Conservation (phyloP, 2,329 filamentous ascomycete species). For the Xylaria sp. region DNA sequence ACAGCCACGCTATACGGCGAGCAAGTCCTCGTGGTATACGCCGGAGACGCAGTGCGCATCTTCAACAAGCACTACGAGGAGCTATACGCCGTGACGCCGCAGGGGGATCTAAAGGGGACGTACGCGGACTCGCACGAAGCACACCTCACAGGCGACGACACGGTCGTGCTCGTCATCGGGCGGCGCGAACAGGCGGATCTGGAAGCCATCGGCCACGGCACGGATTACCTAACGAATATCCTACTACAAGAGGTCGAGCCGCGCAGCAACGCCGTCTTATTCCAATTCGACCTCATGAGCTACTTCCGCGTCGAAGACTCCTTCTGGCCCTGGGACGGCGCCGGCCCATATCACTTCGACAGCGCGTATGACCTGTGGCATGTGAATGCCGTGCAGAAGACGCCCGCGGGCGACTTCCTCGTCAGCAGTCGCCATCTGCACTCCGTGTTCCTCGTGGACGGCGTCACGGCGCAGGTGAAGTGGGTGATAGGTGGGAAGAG, state of each 20-base stretch:
- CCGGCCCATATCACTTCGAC: constrained; percentile 24
- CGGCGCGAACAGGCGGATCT: constrained; percentile 15
- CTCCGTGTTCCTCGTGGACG: constrained; percentile 27
- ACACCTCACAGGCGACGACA: constrained; percentile 20
- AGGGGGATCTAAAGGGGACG: constrained; percentile 22
- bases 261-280: constrained; percentile 25
- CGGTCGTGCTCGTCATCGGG: constrained; percentile 29
- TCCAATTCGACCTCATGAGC: constrained; percentile 28
- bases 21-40: constrained; percentile 28
- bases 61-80: constrained; percentile 36
- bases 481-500: constrained; percentile 33
- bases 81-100: constrained; percentile 27
- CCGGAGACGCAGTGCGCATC: constrained; percentile 28
- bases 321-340: constrained; percentile 26
- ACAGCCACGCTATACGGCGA: constrained; percentile 26
- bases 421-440: constrained; percentile 32
- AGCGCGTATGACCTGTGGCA: constrained; percentile 29
- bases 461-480: constrained; percentile 17
- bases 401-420: constrained; percentile 27
- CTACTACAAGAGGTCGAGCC: constrained; percentile 33
- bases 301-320: constrained; percentile 30
- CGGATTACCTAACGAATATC: constrained; percentile 17
- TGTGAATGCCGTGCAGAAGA: constrained; percentile 33
- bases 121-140: constrained; percentile 32
- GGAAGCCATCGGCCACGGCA: constrained; percentile 15